Conservation (phyloP, 2,329 filamentous ascomycete species). For the Exophiala calicioides region DNA sequence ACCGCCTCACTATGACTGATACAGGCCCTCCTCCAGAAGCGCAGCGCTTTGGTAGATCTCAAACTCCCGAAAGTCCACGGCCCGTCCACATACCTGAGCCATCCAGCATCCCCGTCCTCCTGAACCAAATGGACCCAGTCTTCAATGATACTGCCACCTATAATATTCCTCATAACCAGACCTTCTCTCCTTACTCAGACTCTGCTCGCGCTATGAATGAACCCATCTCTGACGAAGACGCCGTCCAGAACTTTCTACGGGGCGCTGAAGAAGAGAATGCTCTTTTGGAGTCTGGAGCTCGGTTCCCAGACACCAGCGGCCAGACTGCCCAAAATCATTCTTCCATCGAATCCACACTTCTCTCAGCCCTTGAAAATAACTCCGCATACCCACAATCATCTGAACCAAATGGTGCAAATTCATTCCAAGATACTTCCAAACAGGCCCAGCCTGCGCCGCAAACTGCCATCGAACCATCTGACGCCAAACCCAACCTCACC, state of each 20-base stretch:
- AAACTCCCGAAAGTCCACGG: conserved; percentile 71
- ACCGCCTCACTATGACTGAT: conserved; percentile 29
- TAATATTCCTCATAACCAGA: conserved; percentile 43
- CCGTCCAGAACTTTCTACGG: conserved; percentile 30
- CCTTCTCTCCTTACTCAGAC: conserved; percentile 31
- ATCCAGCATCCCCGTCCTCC: conserved; percentile 67
- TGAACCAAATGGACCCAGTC: conserved; percentile 70
- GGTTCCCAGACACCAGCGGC: conserved; percentile 14
- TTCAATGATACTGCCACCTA: conserved; percentile 68
- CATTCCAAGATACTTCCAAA: conserved; percentile 3
- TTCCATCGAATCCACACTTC: conserved; percentile 13
- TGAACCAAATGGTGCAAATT: conserved; percentile 15
- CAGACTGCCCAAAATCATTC: conserved; percentile 18
- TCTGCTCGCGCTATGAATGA: conserved; percentile 25
- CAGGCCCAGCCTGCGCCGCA: conserved; percentile 12
- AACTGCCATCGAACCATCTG: conserved; percentile 8
- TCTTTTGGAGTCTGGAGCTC: conserved; percentile 15
- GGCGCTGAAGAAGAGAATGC: conserved; percentile 30
- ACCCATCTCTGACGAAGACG: conserved; percentile 32
- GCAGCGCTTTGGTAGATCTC: conserved; percentile 61
- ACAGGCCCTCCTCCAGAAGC: conserved; percentile 30
- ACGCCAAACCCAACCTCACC: conserved; percentile 12
- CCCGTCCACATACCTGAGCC: conserved; percentile 68
- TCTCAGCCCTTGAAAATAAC: conserved; percentile 20
- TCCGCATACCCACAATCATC: conserved; percentile 16